phyloP scores from a whole-genome alignment of 305 asterid species.

The Solanum aculeatissimum region DNA sequence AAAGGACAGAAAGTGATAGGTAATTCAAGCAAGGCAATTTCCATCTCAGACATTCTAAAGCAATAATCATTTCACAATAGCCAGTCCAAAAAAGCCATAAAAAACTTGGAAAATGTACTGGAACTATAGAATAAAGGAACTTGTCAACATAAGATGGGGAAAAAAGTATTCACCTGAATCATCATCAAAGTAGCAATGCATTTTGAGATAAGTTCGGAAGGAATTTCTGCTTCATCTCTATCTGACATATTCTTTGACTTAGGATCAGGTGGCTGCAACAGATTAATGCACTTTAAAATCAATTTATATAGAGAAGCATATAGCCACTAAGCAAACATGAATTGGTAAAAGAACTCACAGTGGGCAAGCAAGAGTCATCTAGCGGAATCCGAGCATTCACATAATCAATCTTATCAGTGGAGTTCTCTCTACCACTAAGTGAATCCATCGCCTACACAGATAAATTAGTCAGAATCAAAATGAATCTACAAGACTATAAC shows the following conservation, averaged over 20 bases:
- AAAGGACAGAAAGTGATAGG: neutral
- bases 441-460: constrained; percentile 55
- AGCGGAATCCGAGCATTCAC: constrained; percentile 61
- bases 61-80: neutral
- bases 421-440: constrained; percentile 35
- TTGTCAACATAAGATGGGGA: neutral
- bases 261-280: constrained; percentile 43
- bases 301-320: neutral
- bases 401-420: constrained; percentile 56
- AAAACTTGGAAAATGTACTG: neutral
- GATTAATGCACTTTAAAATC: constrained; percentile 4
- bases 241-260: constrained; percentile 26
- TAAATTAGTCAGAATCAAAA: neutral
- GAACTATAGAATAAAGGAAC: neutral
- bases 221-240: constrained; percentile 42
- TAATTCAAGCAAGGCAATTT: neutral
- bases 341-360: constrained; percentile 24
- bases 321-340: neutral
- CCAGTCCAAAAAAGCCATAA: neutral
- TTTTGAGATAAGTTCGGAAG: constrained; percentile 70
- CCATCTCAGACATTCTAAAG: neutral
- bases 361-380: constrained; percentile 40
- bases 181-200: constrained; percentile 80
- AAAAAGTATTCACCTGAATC: constrained; percentile 63
- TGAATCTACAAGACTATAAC: neutral